phyloP scores from a whole-genome alignment of 2,329 filamentous ascomycete genomes.

The Trichoderma guizhouense region DNA sequence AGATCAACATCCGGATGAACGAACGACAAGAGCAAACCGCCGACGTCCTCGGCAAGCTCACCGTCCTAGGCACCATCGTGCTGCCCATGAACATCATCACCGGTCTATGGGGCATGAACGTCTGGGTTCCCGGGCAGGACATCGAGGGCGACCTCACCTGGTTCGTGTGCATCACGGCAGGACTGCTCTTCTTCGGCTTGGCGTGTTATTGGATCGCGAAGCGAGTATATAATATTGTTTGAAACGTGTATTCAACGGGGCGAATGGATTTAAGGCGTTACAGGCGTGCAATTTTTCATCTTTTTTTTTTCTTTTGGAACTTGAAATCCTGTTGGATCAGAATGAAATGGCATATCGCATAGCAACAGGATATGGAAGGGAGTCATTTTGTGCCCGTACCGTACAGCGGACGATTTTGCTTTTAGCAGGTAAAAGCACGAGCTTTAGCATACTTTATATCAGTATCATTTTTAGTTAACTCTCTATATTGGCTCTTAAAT shows the following conservation, averaged over 20 bases:
- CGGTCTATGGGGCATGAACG: slow-evolving; percentile 98
- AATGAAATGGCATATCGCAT: slow-evolving; percentile 1
- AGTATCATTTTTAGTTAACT: not conserved
- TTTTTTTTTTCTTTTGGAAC: not conserved
- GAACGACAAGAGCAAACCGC: slow-evolving; percentile 94
- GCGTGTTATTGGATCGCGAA: slow-evolving; percentile 80
- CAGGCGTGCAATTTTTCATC: not conserved
- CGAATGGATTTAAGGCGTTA: not conserved
- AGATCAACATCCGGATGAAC: slow-evolving; percentile 99
- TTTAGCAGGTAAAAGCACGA: not conserved
- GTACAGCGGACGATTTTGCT: not conserved
- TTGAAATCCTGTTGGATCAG: not conserved
- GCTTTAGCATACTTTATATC: not conserved
- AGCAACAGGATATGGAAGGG: not conserved
- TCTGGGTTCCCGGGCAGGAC: slow-evolving; percentile 90
- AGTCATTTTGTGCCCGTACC: not conserved
- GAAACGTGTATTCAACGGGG: slow-evolving; percentile 7
- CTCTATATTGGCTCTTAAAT: not conserved
- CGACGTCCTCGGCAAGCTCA: slow-evolving; percentile 90
- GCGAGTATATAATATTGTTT: slow-evolving; percentile 77
- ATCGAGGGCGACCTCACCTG: slow-evolving; percentile 69
- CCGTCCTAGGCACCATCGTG: slow-evolving; percentile 93
- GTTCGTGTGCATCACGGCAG: slow-evolving; percentile 73
- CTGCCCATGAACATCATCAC: slow-evolving; percentile 99
- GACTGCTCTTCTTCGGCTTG: slow-evolving; percentile 73